Evolutionary conservation across 2,329 filamentous ascomycete genomes (phyloP), one percentile per base, ranked within the genome.

Genomic region (Hymenoscyphus salicellus): DNA sequence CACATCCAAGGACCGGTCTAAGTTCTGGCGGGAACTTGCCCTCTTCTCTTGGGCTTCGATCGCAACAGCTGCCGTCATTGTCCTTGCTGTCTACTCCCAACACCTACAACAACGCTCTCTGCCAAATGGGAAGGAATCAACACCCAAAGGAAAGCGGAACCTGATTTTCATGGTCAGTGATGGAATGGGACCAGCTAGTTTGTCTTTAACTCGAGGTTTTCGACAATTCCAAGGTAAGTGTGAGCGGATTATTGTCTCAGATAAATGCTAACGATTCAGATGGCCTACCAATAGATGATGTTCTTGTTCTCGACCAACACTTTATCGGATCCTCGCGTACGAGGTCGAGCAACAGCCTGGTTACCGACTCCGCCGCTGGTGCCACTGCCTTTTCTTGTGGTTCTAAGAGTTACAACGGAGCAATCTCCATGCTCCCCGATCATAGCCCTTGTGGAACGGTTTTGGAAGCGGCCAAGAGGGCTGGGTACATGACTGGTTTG

Each of bases 111-210:
- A 76, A 49, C 72, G 71, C 41, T 32, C 55, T 14, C 26, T 28
- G 14, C 28, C 28, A 56, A 65, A 67, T 55, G 57, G 14, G 43
- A 63, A 63, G 36, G 67, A 66, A 20, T 41, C 61, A 5, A 70
- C 69, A 43, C 80, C 82, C 63, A 78, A 73, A 32, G 86, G 87
- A 61, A 99, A 98, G 82, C 86, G 92, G 62, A 99, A 98, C 78
- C 83, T 99, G 61, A 89, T 99, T 72, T 98, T 99, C 82, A 99
- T 99, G 95, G 94, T 99, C 43, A 97, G 92, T 0, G 95, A 99
- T 77, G 95, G 95, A 74, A 99, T 99, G 95, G 95, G 95, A 0
- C 95, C 95, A 7, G 92, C 95, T 8, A 94, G 92, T 72, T 83
- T 99, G 62, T 90, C 90, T 30, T 78, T 99, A 75, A 97, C 95